Evolutionary conservation across 805 yeast species (phyloP).

Genomic region (Wickerhamomyces sydowiorum): DNA sequence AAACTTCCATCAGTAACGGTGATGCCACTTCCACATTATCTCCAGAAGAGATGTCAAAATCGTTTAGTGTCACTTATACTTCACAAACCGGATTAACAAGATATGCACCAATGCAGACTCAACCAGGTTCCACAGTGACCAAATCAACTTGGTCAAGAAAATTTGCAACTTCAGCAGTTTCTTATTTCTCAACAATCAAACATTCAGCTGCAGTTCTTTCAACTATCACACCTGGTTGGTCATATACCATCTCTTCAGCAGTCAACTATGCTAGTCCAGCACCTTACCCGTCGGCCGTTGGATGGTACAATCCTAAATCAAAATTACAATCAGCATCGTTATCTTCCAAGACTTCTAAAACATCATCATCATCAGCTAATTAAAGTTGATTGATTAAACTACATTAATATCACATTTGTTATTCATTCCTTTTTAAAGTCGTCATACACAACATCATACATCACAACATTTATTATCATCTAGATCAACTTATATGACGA

Average conservation of each 20-base stretch:
- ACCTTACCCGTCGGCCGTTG: slow-evolving; percentile 53
- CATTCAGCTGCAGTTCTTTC: slow-evolving; percentile 35
- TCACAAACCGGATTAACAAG: slow-evolving; percentile 73
- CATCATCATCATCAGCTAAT: neutral
- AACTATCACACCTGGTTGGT: slow-evolving; percentile 84
- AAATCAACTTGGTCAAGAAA: slow-evolving; percentile 57
- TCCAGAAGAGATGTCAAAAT: slow-evolving; percentile 38
- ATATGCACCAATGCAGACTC: slow-evolving; percentile 90
- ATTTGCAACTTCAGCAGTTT: slow-evolving; percentile 63
- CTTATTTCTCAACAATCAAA: slow-evolving; percentile 46
- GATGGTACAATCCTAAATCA: slow-evolving; percentile 53
- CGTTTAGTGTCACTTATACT: slow-evolving; percentile 67
- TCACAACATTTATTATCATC: too few species aligned
- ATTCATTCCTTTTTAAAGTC: neutral
- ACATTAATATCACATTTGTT: neutral
- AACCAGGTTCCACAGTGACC: slow-evolving; percentile 72
- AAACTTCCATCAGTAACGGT: slow-evolving; percentile 26
- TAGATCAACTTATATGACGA: too few species aligned
- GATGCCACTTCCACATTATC: slow-evolving; percentile 29
- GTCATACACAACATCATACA: too few species aligned
- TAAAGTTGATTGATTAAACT: neutral
- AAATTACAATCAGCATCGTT: neutral
- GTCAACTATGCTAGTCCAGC: slow-evolving; percentile 72
- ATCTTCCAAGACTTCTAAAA: neutral
- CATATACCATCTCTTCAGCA: slow-evolving; percentile 56